Percentiles rank a stretch among this genome's conserved stretches.
Evolutionary conservation across 805 yeast genomes (phyloP).

Genomic region (Teunomyces gatunensis): DNA sequence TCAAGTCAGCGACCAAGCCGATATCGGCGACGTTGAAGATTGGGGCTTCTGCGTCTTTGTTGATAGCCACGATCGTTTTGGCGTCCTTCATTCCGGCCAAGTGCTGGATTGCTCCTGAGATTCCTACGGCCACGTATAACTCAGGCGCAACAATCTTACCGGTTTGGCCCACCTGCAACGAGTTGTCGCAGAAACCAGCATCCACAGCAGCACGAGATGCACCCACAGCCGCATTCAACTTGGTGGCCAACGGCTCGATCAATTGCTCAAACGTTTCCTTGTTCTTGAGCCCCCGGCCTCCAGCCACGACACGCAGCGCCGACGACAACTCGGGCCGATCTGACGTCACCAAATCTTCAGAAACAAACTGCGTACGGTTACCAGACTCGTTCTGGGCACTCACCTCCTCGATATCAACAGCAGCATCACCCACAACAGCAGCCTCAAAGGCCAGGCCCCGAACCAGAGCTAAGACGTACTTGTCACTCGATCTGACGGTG

Average conservation of each 20-base stretch:
- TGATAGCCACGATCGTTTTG: conserved; percentile 88
- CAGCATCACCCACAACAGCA: conserved; percentile 32
- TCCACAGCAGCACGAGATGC: conserved; percentile 99
- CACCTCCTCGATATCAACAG: conserved; percentile 48
- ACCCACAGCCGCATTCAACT: conserved; percentile 89
- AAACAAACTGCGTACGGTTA: conserved; percentile 55
- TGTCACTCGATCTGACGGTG: conserved; percentile 72
- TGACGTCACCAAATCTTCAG: conserved; percentile 69
- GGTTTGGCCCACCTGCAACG: conserved; percentile 96
- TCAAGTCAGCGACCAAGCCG: conserved; percentile 86
- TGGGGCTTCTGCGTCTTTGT: conserved; percentile 93
- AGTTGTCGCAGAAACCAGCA: conserved; percentile 91
- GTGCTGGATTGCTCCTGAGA: conserved; percentile 97
- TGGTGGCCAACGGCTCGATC: conserved; percentile 79
- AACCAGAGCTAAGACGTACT: conserved; percentile 66
- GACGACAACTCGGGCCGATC: conserved; percentile 91
- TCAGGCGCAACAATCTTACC: conserved; percentile 98
- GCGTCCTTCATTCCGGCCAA: conserved; percentile 98
- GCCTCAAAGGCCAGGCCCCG: conserved; percentile 79
- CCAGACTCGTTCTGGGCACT: conserved; percentile 21
- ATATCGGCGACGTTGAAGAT: conserved; percentile 88
- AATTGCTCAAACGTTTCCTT: conserved; percentile 81
- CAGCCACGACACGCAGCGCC: conserved; percentile 79
- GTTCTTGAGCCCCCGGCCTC: conserved; percentile 91
- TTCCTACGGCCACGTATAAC: conserved; percentile 87